Percentiles rank a stretch among this genome's conserved stretches.
phyloP scores from a whole-genome alignment of 345 rosid genomes.

The Turritis glabra region DNA sequence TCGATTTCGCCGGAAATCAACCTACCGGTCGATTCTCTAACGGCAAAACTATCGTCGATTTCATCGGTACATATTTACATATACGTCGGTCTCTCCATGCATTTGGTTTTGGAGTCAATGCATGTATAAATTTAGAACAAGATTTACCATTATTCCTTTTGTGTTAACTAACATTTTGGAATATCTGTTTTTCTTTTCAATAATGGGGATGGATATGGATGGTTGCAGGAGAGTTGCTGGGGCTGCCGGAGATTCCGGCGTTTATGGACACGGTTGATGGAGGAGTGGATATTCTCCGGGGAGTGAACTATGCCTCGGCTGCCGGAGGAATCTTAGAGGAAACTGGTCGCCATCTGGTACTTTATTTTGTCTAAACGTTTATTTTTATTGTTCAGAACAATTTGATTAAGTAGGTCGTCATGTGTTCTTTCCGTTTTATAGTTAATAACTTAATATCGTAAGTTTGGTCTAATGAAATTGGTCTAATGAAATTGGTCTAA shows the following conservation, averaged over 20 bases:
- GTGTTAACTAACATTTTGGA: neutral
- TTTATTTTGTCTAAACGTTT: neutral
- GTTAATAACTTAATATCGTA: neutral
- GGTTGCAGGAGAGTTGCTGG: slow-evolving; percentile 58
- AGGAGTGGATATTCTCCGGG: slow-evolving; percentile 45
- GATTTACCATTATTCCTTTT: no score
- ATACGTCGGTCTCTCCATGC: neutral
- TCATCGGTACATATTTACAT: slow-evolving; percentile 46
- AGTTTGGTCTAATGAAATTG: neutral
- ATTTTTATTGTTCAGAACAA: neutral
- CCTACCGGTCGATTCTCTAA: slow-evolving; percentile 86
- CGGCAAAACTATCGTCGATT: slow-evolving; percentile 76
- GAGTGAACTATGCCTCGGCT: slow-evolving; percentile 87
- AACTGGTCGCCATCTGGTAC: slow-evolving; percentile 58
- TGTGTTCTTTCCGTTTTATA: neutral
- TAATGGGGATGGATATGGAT: neutral
- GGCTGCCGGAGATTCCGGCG: slow-evolving; percentile 68
- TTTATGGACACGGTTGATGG: slow-evolving; percentile 43
- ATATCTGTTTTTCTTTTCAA: neutral
- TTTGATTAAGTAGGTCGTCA: neutral
- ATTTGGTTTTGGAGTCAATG: neutral
- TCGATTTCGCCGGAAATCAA: slow-evolving; percentile 56
- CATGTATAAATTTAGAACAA: neutral
- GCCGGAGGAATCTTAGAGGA: slow-evolving; percentile 81
- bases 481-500: neutral